phyloP scores from a whole-genome alignment of 306 rosid genomes.

The Sophora flavescens region DNA sequence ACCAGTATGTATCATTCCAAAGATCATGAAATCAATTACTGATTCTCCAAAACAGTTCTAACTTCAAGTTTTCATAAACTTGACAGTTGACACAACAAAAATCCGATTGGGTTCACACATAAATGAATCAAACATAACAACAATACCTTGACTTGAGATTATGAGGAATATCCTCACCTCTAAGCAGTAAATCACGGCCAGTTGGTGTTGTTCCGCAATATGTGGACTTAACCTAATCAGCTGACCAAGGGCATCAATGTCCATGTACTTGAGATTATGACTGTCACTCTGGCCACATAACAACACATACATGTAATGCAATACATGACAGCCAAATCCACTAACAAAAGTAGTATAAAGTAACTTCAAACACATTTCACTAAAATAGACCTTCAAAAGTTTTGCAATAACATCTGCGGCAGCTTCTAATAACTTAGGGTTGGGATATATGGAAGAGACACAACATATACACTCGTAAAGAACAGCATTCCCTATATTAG shows the following conservation, averaged over 20 bases:
- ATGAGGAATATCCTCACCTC: conserved; percentile 66
- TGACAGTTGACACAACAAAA: background rate
- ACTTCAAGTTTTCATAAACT: conserved; percentile 17
- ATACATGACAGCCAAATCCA: conserved; percentile 15
- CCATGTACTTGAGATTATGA: conserved; percentile 97
- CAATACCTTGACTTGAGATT: background rate
- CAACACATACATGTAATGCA: background rate
- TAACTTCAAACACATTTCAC: conserved; percentile 20
- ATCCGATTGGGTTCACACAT: background rate
- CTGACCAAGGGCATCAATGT: conserved; percentile 96
- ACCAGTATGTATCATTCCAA: background rate
- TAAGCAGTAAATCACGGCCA: conserved; percentile 97
- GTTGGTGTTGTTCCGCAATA: conserved; percentile 94
- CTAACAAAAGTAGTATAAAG: background rate
- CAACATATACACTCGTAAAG: conserved; percentile 88
- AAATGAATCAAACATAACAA: background rate
- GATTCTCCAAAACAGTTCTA: conserved; percentile 14
- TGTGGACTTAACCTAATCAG: conserved; percentile 85
- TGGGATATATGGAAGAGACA: conserved; percentile 79
- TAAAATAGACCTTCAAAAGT: conserved; percentile 79
- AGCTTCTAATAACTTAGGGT: conserved; percentile 78
- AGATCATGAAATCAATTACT: conserved; percentile 28
- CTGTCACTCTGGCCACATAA: conserved; percentile 81
- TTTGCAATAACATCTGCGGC: conserved; percentile 90
- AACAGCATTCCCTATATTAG: conserved; percentile 94